Evolutionary conservation across 495 filamentous ascomycete genomes (phyloP).

Genomic region (Pseudoneurospora amorphoporcata): DNA sequence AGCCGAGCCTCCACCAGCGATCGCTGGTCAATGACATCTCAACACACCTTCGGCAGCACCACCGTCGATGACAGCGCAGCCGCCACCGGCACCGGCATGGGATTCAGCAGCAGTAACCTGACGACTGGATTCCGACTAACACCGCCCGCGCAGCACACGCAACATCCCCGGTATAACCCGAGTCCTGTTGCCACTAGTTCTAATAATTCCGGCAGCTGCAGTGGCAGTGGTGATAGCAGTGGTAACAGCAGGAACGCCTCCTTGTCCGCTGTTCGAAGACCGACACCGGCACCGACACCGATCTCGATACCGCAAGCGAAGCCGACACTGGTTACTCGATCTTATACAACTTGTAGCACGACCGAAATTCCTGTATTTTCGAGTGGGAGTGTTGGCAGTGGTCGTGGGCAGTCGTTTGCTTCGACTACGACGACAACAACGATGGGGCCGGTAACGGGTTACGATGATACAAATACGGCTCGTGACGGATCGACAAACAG

Average conservation of each 20-base stretch:
- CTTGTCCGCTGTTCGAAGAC: neutral
- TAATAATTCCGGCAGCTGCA: neutral
- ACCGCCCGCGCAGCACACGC: neutral
- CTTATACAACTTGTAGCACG: neutral
- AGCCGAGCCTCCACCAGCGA: neutral
- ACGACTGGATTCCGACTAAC: neutral
- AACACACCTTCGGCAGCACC: neutral
- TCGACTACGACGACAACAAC: neutral
- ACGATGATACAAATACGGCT: neutral
- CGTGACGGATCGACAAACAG: neutral
- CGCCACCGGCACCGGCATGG: neutral
- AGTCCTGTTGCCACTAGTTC: neutral
- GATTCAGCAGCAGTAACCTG: neutral
- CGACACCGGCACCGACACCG: neutral
- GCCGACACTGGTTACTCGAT: neutral
- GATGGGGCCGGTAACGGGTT: neutral
- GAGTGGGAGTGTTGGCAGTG: neutral
- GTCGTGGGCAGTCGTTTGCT: neutral
- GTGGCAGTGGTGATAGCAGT: neutral
- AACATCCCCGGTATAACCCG: neutral
- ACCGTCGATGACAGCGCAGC: neutral
- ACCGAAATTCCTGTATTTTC: neutral
- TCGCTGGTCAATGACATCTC: neutral
- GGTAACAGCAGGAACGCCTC: neutral
- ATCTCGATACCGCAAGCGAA: neutral